Percentiles rank a stretch among this genome's conserved stretches.
Evolutionary conservation across 73 alveolate genomes (phyloP).

Genomic region (Blepharisma stoltei): DNA sequence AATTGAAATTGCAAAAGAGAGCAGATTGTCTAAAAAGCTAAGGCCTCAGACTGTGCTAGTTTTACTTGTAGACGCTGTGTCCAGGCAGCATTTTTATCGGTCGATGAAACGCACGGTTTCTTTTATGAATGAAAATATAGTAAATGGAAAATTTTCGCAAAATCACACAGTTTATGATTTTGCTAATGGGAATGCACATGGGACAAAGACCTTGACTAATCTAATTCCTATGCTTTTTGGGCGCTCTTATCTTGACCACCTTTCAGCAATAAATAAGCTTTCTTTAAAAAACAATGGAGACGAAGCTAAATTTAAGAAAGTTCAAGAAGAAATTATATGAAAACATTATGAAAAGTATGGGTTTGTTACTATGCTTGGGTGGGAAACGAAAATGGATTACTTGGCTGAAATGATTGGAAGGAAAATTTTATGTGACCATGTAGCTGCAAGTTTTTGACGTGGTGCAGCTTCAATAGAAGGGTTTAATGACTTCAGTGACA

Average conservation of each 20-base stretch:
- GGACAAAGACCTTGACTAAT: not conserved
- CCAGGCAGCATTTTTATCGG: not conserved
- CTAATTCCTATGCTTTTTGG: not conserved
- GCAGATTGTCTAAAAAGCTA: too few species aligned
- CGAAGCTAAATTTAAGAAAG: not conserved
- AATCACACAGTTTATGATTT: not conserved
- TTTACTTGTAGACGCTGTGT: not conserved
- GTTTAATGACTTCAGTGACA: not conserved
- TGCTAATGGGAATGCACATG: not conserved
- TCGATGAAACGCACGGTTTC: not conserved
- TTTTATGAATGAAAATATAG: not conserved
- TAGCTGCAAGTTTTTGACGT: not conserved
- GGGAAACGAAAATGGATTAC: not conserved
- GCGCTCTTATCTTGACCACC: not conserved
- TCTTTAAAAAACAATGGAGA: not conserved
- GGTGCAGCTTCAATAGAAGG: not conserved
- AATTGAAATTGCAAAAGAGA: too few species aligned
- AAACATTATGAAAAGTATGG: not conserved
- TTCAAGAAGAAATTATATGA: not conserved
- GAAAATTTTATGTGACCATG: not conserved
- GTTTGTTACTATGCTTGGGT: not conserved
- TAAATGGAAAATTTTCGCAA: not conserved
- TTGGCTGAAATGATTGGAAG: not conserved
- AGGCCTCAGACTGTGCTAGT: not conserved
- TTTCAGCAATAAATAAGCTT: not conserved